Percentiles rank a stretch among this genome's conserved stretches.
Evolutionary conservation across 1,284 basidiomycete species (phyloP).

Genomic region (Ganoderma lingzhi): DNA sequence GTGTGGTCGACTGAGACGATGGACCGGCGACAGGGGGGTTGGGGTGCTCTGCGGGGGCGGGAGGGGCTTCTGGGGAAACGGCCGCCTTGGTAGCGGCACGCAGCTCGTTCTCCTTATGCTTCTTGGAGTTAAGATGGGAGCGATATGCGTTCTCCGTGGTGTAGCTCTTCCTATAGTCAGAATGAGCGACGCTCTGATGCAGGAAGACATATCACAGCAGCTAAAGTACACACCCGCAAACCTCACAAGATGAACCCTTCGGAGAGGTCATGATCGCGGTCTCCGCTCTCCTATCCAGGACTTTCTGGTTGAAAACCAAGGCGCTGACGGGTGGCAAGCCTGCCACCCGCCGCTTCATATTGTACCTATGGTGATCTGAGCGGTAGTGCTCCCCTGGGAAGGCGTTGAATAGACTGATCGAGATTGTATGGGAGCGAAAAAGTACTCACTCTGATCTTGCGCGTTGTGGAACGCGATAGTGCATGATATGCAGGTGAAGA

Average conservation of each 20-base stretch:
- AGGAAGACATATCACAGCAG: neutral
- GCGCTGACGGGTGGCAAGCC: conserved; percentile 88
- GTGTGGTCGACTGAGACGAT: conserved; percentile 5
- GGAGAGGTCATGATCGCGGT: conserved; percentile 73
- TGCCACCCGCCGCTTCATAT: conserved; percentile 97
- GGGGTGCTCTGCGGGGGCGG: neutral
- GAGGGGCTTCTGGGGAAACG: conserved; percentile 22
- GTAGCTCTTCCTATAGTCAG: conserved; percentile 83
- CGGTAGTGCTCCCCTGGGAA: conserved; percentile 82
- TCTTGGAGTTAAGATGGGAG: conserved; percentile 90
- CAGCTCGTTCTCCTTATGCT: conserved; percentile 86
- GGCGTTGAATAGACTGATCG: conserved; percentile 11
- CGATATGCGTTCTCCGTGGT: conserved; percentile 90
- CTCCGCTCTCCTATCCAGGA: conserved; percentile 81
- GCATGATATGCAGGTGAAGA: conserved; percentile 95
- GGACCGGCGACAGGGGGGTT: conserved; percentile 20
- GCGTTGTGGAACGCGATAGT: conserved; percentile 88
- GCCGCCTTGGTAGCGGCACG: conserved; percentile 49
- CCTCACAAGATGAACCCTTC: conserved; percentile 73
- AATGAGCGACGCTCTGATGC: conserved; percentile 12
- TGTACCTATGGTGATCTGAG: conserved; percentile 97
- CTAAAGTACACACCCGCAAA: conserved; percentile 75
- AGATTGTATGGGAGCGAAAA: neutral
- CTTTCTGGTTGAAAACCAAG: conserved; percentile 89
- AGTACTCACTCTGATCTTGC: conserved; percentile 81